Evolutionary conservation across 225 moss, liverwort and hornwort genomes (phyloP).

Genomic region (Climacium dendroides): DNA sequence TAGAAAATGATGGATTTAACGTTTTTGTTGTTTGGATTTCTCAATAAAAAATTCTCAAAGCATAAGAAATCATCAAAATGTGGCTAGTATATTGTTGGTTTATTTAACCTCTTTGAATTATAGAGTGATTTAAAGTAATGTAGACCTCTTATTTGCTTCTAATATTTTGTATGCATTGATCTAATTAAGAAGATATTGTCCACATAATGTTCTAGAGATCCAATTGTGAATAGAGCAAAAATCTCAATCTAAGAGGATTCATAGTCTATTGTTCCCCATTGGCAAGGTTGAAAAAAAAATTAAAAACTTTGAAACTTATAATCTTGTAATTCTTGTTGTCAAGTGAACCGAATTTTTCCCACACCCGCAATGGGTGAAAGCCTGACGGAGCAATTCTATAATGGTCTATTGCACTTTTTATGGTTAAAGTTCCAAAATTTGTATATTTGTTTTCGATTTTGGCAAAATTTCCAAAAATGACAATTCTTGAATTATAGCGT

Average conservation of each 20-base stretch:
- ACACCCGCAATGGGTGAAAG: too few species aligned
- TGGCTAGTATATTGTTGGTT: background rate
- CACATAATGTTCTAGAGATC: background rate
- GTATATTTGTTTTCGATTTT: background rate
- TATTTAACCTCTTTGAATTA: background rate
- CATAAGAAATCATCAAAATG: background rate
- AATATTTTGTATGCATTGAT: background rate
- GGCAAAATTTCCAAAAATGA: background rate
- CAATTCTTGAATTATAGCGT: background rate
- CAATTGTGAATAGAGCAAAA: background rate
- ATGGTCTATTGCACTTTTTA: accelerated
- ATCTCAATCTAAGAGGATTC: background rate
- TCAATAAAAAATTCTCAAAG: background rate
- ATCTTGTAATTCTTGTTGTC: background rate
- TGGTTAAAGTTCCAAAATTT: background rate
- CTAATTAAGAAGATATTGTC: background rate
- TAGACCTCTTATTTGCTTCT: background rate
- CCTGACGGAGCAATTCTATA: too few species aligned
- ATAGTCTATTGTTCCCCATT: background rate
- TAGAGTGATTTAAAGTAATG: background rate
- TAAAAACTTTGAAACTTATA: background rate
- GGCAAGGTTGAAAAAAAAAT: background rate
- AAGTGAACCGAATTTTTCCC: background rate
- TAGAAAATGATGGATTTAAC: background rate
- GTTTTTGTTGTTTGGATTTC: background rate